Evolutionary conservation across 129 eudicot genomes (phyloP), one percentile per base, ranked within the genome.

Genomic region (Mikania micrantha): DNA sequence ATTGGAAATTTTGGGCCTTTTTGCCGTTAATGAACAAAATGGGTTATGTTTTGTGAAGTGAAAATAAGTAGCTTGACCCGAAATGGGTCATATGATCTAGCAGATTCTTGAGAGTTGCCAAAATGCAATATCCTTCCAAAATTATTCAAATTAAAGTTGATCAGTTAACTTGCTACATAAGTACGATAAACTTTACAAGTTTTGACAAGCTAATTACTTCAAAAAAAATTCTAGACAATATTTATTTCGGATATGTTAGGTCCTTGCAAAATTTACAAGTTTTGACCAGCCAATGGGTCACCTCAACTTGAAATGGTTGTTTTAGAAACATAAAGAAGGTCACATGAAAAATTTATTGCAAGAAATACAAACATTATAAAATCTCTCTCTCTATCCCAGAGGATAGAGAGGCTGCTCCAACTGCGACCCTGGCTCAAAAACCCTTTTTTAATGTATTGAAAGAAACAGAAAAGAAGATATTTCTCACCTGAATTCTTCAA

Each of bases 401-500:
- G n/a, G n/a, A n/a, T n/a, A n/a, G n/a, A n/a, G n/a, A n/a, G n/a
- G n/a, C n/a, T n/a, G n/a, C n/a, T n/a, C n/a, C n/a, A n/a, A n/a
- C n/a, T n/a, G n/a, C n/a, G n/a, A n/a, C n/a, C n/a, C n/a, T n/a
- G n/a, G n/a, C n/a, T n/a, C n/a, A n/a, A n/a, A n/a, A n/a, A n/a
- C n/a, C n/a, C n/a, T n/a, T n/a, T n/a, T n/a, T n/a, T n/a, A 11
- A 54, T 24, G 9, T 17, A 64, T 49, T 20, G 34, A 22, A 70
- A 20, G 31, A 5, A 12, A 40, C 5, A 16, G 16, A 32, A 58
- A 15, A 12, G 16, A 4, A 44, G 0, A 10, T 20, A 25, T 24
- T 65, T 41, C 70, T 63, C 64, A 88, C 98, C 98, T 78, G 81
- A 82, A n/a, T n/a, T n/a, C 81, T 85, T 86, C 95, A 32, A 76